Evolutionary conservation across 345 rosid genomes (phyloP).

Genomic region (Gossypium turneri): DNA sequence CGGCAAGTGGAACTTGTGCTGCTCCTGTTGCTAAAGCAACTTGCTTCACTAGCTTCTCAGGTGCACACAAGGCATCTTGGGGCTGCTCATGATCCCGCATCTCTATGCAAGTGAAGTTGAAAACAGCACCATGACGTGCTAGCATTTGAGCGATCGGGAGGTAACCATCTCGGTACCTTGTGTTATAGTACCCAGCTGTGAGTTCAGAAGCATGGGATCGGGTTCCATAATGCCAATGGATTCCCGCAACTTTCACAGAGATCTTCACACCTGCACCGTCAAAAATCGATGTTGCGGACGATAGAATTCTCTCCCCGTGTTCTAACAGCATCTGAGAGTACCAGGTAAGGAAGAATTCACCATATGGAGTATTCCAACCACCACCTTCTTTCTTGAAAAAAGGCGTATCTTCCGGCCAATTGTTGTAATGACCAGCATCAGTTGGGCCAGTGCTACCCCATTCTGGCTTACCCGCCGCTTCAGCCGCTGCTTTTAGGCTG

Average conservation of each 20-base stretch:
- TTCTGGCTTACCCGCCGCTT: conserved; percentile 79
- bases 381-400: conserved; percentile 80
- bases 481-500: conserved; percentile 86
- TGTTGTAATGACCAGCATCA: conserved; percentile 91
- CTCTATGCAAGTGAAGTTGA: too few relatives aligned
- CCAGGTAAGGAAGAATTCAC: conserved; percentile 91
- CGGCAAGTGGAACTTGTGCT: too few relatives aligned
- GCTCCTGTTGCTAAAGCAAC: too few relatives aligned
- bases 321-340: conserved; percentile 83
- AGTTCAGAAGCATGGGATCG: too few relatives aligned
- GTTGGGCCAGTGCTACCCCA: conserved; percentile 96
- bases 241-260: conserved; percentile 81
- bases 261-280: conserved; percentile 53
- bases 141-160: too few relatives aligned
- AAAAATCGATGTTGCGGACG: conserved; percentile 56
- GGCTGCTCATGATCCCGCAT: too few relatives aligned
- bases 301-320: conserved; percentile 75
- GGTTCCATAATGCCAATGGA: too few relatives aligned
- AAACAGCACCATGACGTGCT: too few relatives aligned
- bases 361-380: conserved; percentile 77
- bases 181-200: too few relatives aligned
- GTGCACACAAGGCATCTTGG: too few relatives aligned
- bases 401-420: conserved; percentile 92
- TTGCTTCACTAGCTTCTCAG: too few relatives aligned
- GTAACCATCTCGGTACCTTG: too few relatives aligned